These are phyloP conservation scores for Silene conica DNA, from an alignment of 148 eudicot genomes.

Conservation along the genomic window DNA sequence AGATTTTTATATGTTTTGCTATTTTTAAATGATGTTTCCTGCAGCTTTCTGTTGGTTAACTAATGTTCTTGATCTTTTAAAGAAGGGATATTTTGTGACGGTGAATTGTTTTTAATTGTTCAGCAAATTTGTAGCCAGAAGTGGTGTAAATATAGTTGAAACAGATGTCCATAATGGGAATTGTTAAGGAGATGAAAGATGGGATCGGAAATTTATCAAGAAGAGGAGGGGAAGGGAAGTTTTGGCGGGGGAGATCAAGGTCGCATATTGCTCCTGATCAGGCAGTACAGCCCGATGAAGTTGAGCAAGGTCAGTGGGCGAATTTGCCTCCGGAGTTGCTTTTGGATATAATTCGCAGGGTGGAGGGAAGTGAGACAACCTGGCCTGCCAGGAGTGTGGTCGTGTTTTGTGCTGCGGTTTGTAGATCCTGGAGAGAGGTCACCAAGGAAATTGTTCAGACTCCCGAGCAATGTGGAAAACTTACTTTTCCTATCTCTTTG, in stretches of 20 bases:
- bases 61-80: not conserved
- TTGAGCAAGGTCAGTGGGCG: constrained; percentile 52
- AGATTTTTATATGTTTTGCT: not conserved
- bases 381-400: constrained; percentile 91
- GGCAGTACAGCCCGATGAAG: constrained; percentile 31
- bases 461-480: constrained; percentile 80
- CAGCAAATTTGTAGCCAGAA: not conserved
- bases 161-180: constrained; percentile 39
- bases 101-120: not conserved
- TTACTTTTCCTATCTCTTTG: constrained; percentile 90
- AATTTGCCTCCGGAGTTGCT: constrained; percentile 85
- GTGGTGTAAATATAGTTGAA: not conserved
- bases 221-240: constrained; percentile 54
- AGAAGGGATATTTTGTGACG: not conserved
- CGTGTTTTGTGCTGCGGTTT: constrained; percentile 81
- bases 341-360: constrained; percentile 71
- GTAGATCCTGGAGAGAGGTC: constrained; percentile 85
- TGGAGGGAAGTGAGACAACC: constrained; percentile 71
- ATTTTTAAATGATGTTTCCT: too few relatives aligned
- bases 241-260: constrained; percentile 67
- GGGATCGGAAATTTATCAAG: constrained; percentile 65
- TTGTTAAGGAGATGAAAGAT: constrained; percentile 72
- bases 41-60: not conserved
- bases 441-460: constrained; percentile 93
- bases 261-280: constrained; percentile 85